Percentiles rank a stretch among this genome's conserved stretches.
Evolutionary conservation across 2,329 filamentous ascomycete genomes (phyloP).

Genomic region (Pyrenochaeta sp.): DNA sequence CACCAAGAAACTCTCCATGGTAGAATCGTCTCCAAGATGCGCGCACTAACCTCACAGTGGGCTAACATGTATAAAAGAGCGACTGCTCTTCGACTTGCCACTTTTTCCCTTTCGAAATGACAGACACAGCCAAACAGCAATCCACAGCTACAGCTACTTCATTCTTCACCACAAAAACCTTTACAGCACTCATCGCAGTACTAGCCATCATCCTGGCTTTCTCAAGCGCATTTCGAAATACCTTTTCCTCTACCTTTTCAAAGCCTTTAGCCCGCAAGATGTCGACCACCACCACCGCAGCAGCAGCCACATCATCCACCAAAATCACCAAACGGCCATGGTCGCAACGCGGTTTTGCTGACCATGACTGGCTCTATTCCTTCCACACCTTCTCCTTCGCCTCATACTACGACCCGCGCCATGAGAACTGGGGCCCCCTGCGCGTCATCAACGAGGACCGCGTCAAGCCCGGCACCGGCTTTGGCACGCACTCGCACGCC

Average conservation of each 20-base stretch:
- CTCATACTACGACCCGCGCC: constrained; percentile 70
- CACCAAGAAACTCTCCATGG: constrained; percentile 20
- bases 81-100: constrained; percentile 9
- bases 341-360: constrained; percentile 73
- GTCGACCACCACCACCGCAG: constrained; percentile 42
- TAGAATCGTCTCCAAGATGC: constrained; percentile 32
- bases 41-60: constrained; percentile 23
- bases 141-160: constrained; percentile 19
- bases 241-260: constrained; percentile 43
- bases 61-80: constrained; percentile 39
- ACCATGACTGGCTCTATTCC: constrained; percentile 88
- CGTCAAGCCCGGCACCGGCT: constrained; percentile 75
- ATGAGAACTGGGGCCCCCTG: constrained; percentile 75
- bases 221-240: constrained; percentile 48
- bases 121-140: constrained; percentile 31
- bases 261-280: constrained; percentile 47
- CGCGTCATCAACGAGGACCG: constrained; percentile 91
- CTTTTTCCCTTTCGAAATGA: constrained; percentile 32
- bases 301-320: constrained; percentile 35
- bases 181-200: constrained; percentile 41
- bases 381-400: constrained; percentile 90
- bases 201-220: constrained; percentile 57
- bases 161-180: constrained; percentile 30
- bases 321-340: constrained; percentile 80
- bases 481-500: constrained; percentile 83